Base-by-base conservation (phyloP, 768 basidiomycete genomes). In the Russula compacta region DNA sequence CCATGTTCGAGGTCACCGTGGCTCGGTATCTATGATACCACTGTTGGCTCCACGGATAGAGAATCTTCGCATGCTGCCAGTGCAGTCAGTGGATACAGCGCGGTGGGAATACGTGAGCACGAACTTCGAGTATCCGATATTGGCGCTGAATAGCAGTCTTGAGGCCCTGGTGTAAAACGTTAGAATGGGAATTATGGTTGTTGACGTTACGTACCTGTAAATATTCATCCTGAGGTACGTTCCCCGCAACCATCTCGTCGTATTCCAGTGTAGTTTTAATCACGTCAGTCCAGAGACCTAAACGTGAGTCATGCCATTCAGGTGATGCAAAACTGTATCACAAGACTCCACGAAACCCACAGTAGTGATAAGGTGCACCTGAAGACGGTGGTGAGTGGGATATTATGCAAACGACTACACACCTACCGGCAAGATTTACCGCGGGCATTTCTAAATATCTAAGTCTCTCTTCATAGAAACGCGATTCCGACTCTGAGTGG, bases 211-310 rank as follows among this genome's bases (percentile, higher is more conserved):
- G 36, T 17, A 58, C 61, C 8, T 4, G 24, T 44, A 63, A 14
- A 17, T 58, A 58, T n/a, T 54, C 56, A 11, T 58, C 46, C 24
- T 17, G 52, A 38, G 61, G 29, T 58, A n/a, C 32, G 2, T 50
- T 44, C 6, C n/a, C 5, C 17, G 19, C 8, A 5, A 21, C 24
- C 47, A 54, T 58, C 21, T 42, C n/a, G 1, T 36, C 14, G 35
- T 43, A 63, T 14, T 63, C 61, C 33, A 33, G 12, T 4, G 9
- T 19, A 8, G 21, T 38, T 11, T 49, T 38, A 19, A 10, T 4
- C 44, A 49, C 3, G 38, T 63, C 61, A 15, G 21, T 43, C 44
- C n/a, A 10, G 48, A 63, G 61, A 21, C 50, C 61, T 62, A 32
- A n/a, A 8, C 9, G 29, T 53, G 29, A n/a, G 38, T 47, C 35